A percentile compares a stretch with the other conserved stretches of the same genome.
Evolutionary conservation across 1,139 yeast genomes (phyloP).

Genomic region (Kodamaea arcana): DNA sequence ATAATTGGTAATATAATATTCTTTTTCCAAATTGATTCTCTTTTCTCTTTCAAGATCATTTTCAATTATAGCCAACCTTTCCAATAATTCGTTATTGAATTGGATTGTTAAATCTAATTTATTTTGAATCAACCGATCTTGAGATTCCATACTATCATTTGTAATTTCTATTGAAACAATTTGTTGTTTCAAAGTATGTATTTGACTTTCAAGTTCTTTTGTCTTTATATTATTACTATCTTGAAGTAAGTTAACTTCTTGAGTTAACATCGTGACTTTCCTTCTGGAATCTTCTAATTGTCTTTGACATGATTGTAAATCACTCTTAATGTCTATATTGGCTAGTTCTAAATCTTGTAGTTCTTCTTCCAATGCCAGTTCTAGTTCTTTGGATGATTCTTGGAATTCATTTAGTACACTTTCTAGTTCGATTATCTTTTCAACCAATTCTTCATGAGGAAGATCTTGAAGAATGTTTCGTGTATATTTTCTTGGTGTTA

Average conservation of each 20-base stretch:
- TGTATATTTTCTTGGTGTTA: constrained; percentile 13
- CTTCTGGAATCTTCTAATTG: constrained; percentile 13
- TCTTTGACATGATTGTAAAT: constrained; percentile 14
- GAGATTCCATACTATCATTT: constrained; percentile 40
- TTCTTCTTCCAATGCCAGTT: constrained; percentile 43
- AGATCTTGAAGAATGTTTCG: constrained; percentile 15
- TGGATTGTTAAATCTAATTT: constrained; percentile 34
- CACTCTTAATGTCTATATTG: constrained; percentile 17
- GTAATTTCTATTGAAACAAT: constrained; percentile 39
- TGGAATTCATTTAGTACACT: constrained; percentile 38
- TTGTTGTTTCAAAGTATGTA: constrained; percentile 24
- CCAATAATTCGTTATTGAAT: constrained; percentile 40
- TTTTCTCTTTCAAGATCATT: constrained; percentile 37
- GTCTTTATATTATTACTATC: constrained; percentile 16
- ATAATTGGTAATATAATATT: constrained; percentile 33
- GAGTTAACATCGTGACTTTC: constrained; percentile 13
- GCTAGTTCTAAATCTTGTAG: constrained; percentile 29
- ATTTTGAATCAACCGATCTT: constrained; percentile 31
- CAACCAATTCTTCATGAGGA: constrained; percentile 25
- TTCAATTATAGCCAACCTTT: constrained; percentile 39
- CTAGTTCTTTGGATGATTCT: constrained; percentile 41
- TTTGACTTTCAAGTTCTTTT: constrained; percentile 18
- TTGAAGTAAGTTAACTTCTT: constrained; percentile 22
- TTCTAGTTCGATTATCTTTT: constrained; percentile 34
- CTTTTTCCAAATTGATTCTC: constrained; percentile 27